Evolutionary conservation across 2,329 filamentous ascomycete species (phyloP).

Genomic region (Fusarium sp.): DNA sequence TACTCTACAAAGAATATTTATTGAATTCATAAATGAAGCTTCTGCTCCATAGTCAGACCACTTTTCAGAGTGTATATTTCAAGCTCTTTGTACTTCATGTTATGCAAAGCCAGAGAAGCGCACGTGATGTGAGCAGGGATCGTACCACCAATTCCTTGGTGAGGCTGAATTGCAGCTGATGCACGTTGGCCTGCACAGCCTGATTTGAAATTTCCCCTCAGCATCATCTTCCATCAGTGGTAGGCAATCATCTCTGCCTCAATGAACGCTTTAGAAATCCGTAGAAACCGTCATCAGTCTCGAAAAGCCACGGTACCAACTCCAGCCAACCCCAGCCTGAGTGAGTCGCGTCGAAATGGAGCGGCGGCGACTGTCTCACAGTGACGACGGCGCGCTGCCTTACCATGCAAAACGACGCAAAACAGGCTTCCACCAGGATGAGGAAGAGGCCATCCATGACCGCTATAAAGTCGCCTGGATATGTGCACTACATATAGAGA

Average conservation of each 20-base stretch:
- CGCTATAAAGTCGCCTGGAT: constrained; percentile 47
- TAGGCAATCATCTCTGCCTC: accelerated
- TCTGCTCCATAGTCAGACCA: too few relatives aligned
- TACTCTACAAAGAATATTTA: too few relatives aligned
- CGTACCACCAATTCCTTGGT: not conserved
- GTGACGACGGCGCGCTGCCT: accelerated
- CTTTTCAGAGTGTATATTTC: too few relatives aligned
- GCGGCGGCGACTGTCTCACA: not conserved
- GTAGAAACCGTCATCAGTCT: accelerated
- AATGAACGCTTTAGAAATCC: accelerated
- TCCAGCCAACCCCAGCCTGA: accelerated
- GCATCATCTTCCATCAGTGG: accelerated
- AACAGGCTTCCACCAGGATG: accelerated
- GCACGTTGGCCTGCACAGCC: not conserved
- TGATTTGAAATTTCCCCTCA: not conserved
- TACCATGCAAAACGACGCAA: not conserved
- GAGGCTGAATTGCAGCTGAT: not conserved
- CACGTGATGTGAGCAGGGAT: not conserved
- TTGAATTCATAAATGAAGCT: too few relatives aligned
- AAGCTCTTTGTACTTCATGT: accelerated
- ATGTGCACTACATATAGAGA: constrained; percentile 42
- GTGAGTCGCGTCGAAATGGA: not conserved
- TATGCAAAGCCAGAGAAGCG: accelerated
- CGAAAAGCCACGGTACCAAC: accelerated
- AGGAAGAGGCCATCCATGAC: accelerated